Conservation (phyloP, 495 filamentous ascomycete species). For the Aspergillus panamensis region DNA sequence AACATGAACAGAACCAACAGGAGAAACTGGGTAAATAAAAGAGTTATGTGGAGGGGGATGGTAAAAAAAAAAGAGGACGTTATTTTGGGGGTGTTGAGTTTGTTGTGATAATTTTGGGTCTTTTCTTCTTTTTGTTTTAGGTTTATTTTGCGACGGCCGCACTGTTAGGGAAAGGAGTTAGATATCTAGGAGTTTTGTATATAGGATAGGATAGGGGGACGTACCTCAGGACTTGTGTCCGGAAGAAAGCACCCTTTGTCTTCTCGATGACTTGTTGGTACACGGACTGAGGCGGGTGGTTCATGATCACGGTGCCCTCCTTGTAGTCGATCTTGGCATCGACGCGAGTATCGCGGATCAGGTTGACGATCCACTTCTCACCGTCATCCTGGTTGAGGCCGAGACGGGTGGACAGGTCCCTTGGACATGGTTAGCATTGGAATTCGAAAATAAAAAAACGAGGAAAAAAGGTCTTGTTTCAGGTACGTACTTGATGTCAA, state of each 20-base stretch:
- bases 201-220: conserved; percentile 16
- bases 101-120: conserved; percentile 2
- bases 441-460: too few species aligned
- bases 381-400: conserved; percentile 90
- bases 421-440: conserved; percentile 20
- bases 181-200: background rate
- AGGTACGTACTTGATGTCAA: conserved; percentile 77
- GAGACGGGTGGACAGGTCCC: conserved; percentile 83
- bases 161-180: conserved; percentile 20
- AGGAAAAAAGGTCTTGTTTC: background rate
- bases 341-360: conserved; percentile 94
- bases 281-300: conserved; percentile 95
- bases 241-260: conserved; percentile 92
- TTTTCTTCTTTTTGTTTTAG: conserved; percentile 7
- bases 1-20: conserved; percentile 42
- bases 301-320: conserved; percentile 98
- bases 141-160: conserved; percentile 50
- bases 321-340: conserved; percentile 99
- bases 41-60: background rate
- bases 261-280: conserved; percentile 98
- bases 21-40: conserved; percentile 19
- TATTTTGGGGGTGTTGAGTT: conserved; percentile 33
- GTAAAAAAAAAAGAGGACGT: conserved; percentile 33
- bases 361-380: conserved; percentile 99
- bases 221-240: conserved; percentile 69